Base-by-base conservation (phyloP, 371 early-diverging fungal species). In the Umbelopsis sp. region DNA sequence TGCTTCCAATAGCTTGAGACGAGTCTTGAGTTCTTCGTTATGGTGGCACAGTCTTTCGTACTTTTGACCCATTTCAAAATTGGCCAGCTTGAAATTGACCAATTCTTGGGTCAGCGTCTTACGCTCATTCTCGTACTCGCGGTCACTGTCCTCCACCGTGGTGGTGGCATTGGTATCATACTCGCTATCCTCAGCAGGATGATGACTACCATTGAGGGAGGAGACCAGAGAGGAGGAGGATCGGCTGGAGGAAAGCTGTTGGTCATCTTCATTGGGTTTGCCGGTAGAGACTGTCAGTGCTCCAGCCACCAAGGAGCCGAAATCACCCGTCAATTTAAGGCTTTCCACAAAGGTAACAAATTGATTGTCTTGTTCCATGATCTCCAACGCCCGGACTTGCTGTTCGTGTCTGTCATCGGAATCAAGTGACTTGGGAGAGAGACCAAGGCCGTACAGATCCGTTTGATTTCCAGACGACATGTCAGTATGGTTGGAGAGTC, bases 41-140 rank as follows among this genome's bases (percentile, higher is more conserved):
- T 79, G 74, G 9, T 67, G 74, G 65, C 76, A 76, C 41, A 86
- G 65, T 9, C 71, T 65, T 35, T 85, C 80, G 62, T 83, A 83
- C 16, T 80, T 77, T 65, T 79, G 79, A 16, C 69, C 67, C 66
- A 76, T 76, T 62, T 83, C 80, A 65, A 74, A 78, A 35, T 79
- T 75, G 57, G 77, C 80, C 1, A 78, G 62, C 45, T 80, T 80
- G 63, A 74, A 57, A 18, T 72, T 71, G 10, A 78, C 77, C 3
- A 81, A 68, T 64, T 83, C 84, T 10, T 78, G 75, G 4, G 81
- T 77, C 22, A 81, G 67, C 14, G 69, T 73, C 11, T 68, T 45
- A 22, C 51, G n/a, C 16, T 64, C 52, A 22, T 52, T 69, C 29
- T 70, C 77, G 22, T 67, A 63, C 7, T 69, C 24, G 18, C 72